phyloP scores from a whole-genome alignment of 1,284 basidiomycete genomes.

The Fomitopsis palustris region DNA sequence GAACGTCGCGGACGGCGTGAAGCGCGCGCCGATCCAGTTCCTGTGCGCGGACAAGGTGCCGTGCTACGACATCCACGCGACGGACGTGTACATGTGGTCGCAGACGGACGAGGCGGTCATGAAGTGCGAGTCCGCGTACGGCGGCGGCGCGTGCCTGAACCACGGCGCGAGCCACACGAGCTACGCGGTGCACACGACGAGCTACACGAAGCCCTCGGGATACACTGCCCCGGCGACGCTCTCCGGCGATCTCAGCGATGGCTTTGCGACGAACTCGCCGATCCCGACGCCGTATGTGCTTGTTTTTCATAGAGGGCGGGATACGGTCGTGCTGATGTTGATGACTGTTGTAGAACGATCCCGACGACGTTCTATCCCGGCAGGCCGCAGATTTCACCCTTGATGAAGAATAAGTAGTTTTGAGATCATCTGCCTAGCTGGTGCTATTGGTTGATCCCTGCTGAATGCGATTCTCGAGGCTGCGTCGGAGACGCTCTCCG shows the following conservation, averaged over 20 bases:
- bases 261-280: slow-evolving; percentile 27
- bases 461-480: too few species aligned
- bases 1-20: slow-evolving; percentile 26
- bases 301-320: neutral
- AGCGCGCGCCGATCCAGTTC: slow-evolving; percentile 28
- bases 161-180: slow-evolving; percentile 20
- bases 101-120: slow-evolving; percentile 23
- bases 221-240: slow-evolving; percentile 29
- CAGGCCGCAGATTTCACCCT: slow-evolving; percentile 23
- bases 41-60: slow-evolving; percentile 32
- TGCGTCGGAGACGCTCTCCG: too few species aligned
- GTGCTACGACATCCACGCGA: slow-evolving; percentile 27
- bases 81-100: slow-evolving; percentile 31
- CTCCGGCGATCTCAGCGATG: slow-evolving; percentile 24
- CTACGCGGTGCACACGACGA: slow-evolving; percentile 23
- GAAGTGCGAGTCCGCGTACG: slow-evolving; percentile 32
- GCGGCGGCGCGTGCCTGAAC: slow-evolving; percentile 28
- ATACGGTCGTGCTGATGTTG: neutral
- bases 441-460: too few species aligned
- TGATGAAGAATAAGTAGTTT: slow-evolving; percentile 23
- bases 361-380: slow-evolving; percentile 30
- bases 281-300: slow-evolving; percentile 31
- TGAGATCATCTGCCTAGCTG: too few species aligned
- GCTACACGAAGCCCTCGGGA: slow-evolving; percentile 21
- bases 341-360: slow-evolving; percentile 22